Evolutionary conservation across 495 filamentous ascomycete genomes (phyloP).

Genomic region (Penicillium verhagenii): DNA sequence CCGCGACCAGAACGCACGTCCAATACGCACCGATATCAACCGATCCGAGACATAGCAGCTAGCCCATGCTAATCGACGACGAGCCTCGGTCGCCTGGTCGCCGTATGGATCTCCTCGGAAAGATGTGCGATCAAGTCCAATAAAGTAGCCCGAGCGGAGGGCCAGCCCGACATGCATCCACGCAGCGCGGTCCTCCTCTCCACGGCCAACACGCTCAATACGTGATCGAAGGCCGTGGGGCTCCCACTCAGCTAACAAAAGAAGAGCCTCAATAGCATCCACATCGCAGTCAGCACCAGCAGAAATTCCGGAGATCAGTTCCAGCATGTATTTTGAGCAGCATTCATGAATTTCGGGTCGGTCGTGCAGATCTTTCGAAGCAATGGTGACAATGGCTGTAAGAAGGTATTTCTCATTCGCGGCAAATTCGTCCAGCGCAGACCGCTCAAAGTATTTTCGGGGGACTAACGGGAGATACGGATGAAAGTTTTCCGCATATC

Average conservation of each 20-base stretch:
- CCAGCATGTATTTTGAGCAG: constrained; percentile 63
- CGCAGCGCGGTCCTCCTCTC: constrained; percentile 63
- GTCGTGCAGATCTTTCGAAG: constrained; percentile 59
- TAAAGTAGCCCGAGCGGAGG: constrained; percentile 62
- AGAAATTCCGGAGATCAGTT: constrained; percentile 57
- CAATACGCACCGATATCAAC: constrained; percentile 61
- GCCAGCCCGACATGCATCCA: constrained; percentile 70
- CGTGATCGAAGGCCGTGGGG: constrained; percentile 55
- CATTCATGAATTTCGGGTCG: constrained; percentile 56
- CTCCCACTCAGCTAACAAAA: constrained; percentile 64
- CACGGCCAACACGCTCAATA: constrained; percentile 56
- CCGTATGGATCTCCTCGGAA: constrained; percentile 48
- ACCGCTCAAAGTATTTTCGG: constrained; percentile 50
- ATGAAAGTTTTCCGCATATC: constrained; percentile 58
- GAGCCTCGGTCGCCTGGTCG: constrained; percentile 51
- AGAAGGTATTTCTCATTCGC: constrained; percentile 57
- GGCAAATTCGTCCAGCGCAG: constrained; percentile 48
- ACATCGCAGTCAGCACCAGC: constrained; percentile 60
- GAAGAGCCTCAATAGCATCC: constrained; percentile 62
- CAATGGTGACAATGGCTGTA: constrained; percentile 61
- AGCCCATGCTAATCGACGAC: constrained; percentile 61
- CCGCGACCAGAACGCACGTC: constrained; percentile 64
- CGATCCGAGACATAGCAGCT: constrained; percentile 66
- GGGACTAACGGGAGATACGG: constrained; percentile 63
- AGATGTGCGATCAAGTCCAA: constrained; percentile 57